phyloP scores from a whole-genome alignment of 345 rosid genomes.

The Citropsis articulata region DNA sequence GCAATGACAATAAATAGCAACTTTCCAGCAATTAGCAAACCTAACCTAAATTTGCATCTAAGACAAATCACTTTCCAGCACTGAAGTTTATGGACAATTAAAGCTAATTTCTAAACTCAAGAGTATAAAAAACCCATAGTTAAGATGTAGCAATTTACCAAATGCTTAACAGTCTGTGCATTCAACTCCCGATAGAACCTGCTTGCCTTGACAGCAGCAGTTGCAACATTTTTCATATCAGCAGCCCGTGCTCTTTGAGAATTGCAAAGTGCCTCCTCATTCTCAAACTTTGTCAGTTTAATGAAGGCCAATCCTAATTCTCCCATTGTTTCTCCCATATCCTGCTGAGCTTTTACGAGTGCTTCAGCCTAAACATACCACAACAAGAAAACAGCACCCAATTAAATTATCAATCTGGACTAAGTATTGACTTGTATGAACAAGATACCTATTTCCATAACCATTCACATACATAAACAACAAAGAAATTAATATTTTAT shows the following conservation, averaged over 20 bases:
- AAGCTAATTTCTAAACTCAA: conserved; percentile 1
- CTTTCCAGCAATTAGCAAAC: background rate
- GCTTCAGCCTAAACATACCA: conserved; percentile 63
- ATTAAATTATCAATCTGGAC: background rate
- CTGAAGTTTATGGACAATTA: background rate
- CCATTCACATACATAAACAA: background rate
- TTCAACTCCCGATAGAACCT: conserved; percentile 87
- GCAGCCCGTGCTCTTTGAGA: conserved; percentile 70
- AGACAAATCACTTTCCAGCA: background rate
- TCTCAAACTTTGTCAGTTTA: conserved; percentile 88
- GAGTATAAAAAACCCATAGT: background rate
- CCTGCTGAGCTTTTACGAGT: conserved; percentile 95
- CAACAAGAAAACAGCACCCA: background rate
- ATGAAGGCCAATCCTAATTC: conserved; percentile 86
- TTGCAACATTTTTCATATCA: conserved; percentile 88
- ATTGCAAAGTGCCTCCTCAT: conserved; percentile 77
- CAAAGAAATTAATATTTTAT: background rate
- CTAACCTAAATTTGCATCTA: background rate
- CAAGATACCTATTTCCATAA: background rate
- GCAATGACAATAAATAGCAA: background rate
- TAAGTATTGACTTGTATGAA: background rate
- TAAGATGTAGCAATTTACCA: conserved; percentile 49
- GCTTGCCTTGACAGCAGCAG: conserved; percentile 97
- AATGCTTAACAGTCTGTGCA: conserved; percentile 87
- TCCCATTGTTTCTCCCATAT: conserved; percentile 96